Evolutionary conservation across 225 moss, liverwort and hornwort species (phyloP).

Genomic region (Lunularia cruciata): DNA sequence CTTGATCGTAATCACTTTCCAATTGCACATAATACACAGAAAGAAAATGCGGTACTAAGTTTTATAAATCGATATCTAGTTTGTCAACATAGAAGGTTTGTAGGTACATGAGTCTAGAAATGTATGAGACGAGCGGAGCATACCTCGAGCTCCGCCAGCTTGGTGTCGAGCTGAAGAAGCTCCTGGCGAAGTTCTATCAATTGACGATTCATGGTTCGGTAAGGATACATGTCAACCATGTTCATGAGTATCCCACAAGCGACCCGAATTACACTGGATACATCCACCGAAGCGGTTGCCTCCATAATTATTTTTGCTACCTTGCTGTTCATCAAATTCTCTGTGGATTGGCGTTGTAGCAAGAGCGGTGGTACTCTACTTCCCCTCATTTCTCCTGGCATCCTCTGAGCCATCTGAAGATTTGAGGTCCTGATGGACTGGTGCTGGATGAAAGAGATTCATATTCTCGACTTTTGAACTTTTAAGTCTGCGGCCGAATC

Average conservation of each 20-base stretch:
- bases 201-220: conserved; percentile 4
- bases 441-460: background rate
- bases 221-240: conserved; percentile 7
- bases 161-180: conserved; percentile 8
- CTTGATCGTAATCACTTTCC: background rate
- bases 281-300: background rate
- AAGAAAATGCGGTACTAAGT: no score
- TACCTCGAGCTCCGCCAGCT: conserved; percentile 7
- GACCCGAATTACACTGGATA: background rate
- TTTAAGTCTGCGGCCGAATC: no score
- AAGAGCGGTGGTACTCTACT: background rate
- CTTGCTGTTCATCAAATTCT: background rate
- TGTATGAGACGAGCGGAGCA: background rate
- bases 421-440: background rate
- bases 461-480: conserved; percentile 6
- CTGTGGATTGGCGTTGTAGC: background rate
- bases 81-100: no score
- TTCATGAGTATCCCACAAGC: background rate
- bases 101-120: no score
- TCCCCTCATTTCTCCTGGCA: background rate
- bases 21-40: no score
- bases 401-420: background rate
- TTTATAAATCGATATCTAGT: no score
- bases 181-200: background rate
- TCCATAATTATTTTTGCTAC: background rate